Percentiles rank a stretch among this genome's conserved stretches.
Conservation (phyloP, 306 rosid genomes). For the Cicer cuneatum region DNA sequence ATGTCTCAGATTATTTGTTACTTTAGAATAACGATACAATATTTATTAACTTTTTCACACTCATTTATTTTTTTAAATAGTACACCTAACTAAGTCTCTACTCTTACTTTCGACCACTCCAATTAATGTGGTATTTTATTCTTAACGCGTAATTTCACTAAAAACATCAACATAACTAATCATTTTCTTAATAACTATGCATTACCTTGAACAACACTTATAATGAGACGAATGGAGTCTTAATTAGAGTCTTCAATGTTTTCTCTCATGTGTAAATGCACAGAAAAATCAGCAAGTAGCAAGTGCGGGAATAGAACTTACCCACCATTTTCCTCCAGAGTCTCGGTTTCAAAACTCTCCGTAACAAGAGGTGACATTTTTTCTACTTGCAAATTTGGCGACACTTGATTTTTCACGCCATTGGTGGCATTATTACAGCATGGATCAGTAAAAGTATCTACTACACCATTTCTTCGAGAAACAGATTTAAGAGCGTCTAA, state of each 20-base stretch:
- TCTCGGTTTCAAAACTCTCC: slow-evolving; percentile 51
- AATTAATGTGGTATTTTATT: background rate
- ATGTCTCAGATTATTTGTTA: background rate
- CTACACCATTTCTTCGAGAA: slow-evolving; percentile 52
- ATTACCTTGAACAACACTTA: background rate
- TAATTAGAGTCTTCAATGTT: slow-evolving; percentile 2
- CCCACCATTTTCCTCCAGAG: slow-evolving; percentile 62
- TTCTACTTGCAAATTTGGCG: slow-evolving; percentile 53
- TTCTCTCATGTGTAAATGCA: slow-evolving; percentile 33
- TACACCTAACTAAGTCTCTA: background rate
- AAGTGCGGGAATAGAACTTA: slow-evolving; percentile 40
- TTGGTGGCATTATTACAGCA: slow-evolving; percentile 46
- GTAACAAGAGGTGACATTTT: slow-evolving; percentile 46
- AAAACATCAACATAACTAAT: background rate
- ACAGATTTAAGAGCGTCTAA: slow-evolving; percentile 93
- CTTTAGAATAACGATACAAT: background rate
- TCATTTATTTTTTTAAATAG: background rate
- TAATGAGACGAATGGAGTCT: background rate
- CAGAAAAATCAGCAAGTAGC: slow-evolving; percentile 28
- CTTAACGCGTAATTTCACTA: background rate
- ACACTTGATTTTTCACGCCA: slow-evolving; percentile 49
- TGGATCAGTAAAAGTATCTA: slow-evolving; percentile 45
- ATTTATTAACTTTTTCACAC: background rate
- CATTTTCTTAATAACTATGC: background rate
- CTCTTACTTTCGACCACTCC: background rate